Evolutionary conservation across 306 rosid genomes (phyloP).

Genomic region (Quercus parvula): DNA sequence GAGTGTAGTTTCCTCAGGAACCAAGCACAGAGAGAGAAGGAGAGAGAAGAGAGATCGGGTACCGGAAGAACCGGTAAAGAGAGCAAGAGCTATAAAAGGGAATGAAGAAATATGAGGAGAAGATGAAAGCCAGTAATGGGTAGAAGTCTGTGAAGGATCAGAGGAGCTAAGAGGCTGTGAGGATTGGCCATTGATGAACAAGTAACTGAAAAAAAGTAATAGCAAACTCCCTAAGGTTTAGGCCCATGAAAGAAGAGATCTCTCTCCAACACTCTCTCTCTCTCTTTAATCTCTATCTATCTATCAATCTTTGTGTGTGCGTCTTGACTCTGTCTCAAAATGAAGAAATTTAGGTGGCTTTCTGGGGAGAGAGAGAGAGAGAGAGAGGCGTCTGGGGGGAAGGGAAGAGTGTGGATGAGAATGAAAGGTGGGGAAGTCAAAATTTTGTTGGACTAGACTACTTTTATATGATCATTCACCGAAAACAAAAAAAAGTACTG

Average conservation of each 20-base stretch:
- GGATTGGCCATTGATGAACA: constrained; percentile 46
- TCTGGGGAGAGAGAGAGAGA: not conserved
- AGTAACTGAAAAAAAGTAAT: not conserved
- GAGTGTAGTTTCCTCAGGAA: constrained; percentile 1
- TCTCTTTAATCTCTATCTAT: not conserved
- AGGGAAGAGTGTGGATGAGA: not conserved
- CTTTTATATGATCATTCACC: not conserved
- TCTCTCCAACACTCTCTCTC: not conserved
- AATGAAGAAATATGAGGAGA: constrained; percentile 84
- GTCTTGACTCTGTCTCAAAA: not conserved
- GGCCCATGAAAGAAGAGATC: constrained; percentile 59
- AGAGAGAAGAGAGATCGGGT: not conserved
- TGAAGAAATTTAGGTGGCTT: not conserved
- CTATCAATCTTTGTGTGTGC: too few relatives aligned
- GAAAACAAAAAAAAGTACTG: not conserved
- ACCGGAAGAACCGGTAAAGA: constrained; percentile 24
- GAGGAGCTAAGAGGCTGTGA: constrained; percentile 20
- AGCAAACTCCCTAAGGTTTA: constrained; percentile 18
- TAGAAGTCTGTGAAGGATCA: constrained; percentile 47
- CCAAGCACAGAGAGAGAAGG: not conserved
- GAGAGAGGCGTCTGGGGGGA: not conserved
- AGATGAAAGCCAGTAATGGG: constrained; percentile 78
- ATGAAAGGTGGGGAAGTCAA: not conserved
- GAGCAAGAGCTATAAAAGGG: constrained; percentile 57
- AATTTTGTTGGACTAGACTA: not conserved